A percentile compares a stretch with the other conserved stretches of the same genome.
phyloP scores from a whole-genome alignment of 2,329 filamentous ascomycete genomes.

The Colletotrichum tofieldiae region DNA sequence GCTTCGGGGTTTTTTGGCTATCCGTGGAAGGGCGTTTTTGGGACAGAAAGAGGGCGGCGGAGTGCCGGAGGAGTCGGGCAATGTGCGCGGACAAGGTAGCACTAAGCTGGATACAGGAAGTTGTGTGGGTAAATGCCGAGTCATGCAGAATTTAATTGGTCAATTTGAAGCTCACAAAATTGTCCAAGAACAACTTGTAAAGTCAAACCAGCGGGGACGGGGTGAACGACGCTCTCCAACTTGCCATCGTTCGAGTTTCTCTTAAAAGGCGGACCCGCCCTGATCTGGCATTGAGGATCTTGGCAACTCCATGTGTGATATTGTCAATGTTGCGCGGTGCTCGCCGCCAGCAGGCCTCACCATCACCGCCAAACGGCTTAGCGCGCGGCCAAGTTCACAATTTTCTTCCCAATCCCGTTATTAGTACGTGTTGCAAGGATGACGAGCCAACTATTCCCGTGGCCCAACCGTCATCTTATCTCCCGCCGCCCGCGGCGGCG shows the following conservation, averaged over 20 bases:
- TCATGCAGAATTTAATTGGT: conserved; percentile 33
- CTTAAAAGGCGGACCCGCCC: conserved; percentile 25
- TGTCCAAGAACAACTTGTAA: conserved; percentile 32
- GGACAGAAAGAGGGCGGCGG: conserved; percentile 5
- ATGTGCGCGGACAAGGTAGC: not conserved
- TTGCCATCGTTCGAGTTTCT: conserved; percentile 23
- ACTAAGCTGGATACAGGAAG: conserved; percentile 24
- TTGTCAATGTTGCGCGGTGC: conserved; percentile 1
- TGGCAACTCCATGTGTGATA: conserved; percentile 19
- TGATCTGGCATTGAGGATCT: conserved; percentile 24
- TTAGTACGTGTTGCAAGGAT: not conserved
- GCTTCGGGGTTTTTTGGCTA: not conserved
- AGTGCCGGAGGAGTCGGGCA: conserved; percentile 29
- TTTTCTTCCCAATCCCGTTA: not conserved
- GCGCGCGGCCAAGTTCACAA: not conserved
- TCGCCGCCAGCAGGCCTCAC: not conserved
- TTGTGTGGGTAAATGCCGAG: conserved; percentile 22
- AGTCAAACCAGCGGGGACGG: conserved; percentile 22
- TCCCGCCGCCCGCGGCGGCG: not conserved
- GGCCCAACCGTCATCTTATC: conserved; percentile 17
- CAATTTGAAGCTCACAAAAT: conserved; percentile 10
- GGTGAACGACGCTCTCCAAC: conserved; percentile 13
- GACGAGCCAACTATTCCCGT: not conserved
- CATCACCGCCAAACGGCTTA: conserved; percentile 7
- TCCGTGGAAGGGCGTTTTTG: conserved; percentile 13